Evolutionary conservation across 1,139 yeast species (phyloP), one percentile per base, ranked within the genome.

Genomic region (Pichia norvegensis): DNA sequence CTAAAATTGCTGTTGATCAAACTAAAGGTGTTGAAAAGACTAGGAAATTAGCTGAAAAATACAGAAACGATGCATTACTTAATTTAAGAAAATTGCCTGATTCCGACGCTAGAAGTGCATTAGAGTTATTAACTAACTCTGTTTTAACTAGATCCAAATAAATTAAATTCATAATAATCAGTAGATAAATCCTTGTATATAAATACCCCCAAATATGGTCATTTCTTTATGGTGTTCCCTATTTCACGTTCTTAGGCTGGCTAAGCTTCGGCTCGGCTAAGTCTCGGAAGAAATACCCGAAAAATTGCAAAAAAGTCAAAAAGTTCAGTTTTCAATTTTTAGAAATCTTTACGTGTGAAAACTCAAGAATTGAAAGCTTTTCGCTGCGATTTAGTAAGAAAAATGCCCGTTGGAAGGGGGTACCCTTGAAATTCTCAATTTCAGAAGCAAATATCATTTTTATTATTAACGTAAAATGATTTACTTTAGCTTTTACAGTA

Each of bases 21-120:
- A 78, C 84, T 51, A 67, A 77, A 36, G 97, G 97, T 11, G 80
- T 94, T 33, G 80, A 73, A 47, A 76, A 84, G 61, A 90, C 98
- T 0, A 73, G 80, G 54, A 69, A 71, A 46, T 69, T 94, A 69
- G 98, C 98, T 0, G 74, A 79, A 49, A 74, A 75, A 39, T 92
- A 87, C 62, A 83, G 95, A 56, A 72, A 74, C 47, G 77, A 73
- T 49, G 98, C 98, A 0, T 70, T 88, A 51, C 67, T 67, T 14
- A 85, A 87, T 60, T 71, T 92, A 55, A 68, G 86, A 52, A 70
- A 67, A 4, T 72, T 92, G 42, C 98, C 98, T 1, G 90, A 84
- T 52, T 81, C 95, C 22, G 95, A 86, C 58, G 85, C 97, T 16
- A 74, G 95, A 56, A 79, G 86, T 52, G 97, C 97, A 2, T 72